These are phyloP conservation scores for Dalechampia spathulata DNA, from an alignment of 441 rosid genomes.

Conservation along the genomic window DNA sequence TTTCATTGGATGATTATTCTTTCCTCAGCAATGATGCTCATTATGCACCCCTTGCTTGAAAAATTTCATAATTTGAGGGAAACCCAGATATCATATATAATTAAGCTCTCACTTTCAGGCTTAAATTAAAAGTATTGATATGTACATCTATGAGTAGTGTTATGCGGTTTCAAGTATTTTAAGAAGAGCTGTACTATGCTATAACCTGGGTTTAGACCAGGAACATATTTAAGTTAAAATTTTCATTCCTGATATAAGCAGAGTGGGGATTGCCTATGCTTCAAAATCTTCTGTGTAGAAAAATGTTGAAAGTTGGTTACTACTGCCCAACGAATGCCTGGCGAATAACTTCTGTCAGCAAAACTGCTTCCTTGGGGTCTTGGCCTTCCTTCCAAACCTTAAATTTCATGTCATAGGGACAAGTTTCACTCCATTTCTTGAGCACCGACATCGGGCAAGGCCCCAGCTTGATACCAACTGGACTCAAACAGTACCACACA, in stretches of 20 bases:
- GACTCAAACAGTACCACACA: conserved; percentile 14
- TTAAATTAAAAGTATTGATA: neutral
- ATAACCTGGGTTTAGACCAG: neutral
- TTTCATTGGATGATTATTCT: too few relatives aligned
- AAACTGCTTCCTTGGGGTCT: conserved; percentile 20
- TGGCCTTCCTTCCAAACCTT: conserved; percentile 24
- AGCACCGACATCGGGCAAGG: conserved; percentile 24
- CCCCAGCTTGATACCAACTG: conserved; percentile 15
- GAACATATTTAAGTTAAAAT: neutral
- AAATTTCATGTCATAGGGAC: neutral
- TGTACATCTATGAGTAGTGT: too few relatives aligned
- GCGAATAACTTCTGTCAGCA: conserved; percentile 1
- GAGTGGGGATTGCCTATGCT: too few relatives aligned
- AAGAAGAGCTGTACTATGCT: neutral
- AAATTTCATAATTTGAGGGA: neutral
- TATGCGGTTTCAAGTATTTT: too few relatives aligned
- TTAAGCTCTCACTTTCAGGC: neutral
- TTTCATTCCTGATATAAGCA: neutral
- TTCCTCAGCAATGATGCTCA: neutral
- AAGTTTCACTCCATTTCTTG: conserved; percentile 17
- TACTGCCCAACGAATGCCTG: neutral
- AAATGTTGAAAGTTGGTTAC: neutral
- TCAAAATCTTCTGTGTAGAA: neutral
- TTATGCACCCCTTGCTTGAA: neutral
- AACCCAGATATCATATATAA: neutral